Conservation (phyloP, 176 grass and related monocot genomes). For the Musa itinerans region DNA sequence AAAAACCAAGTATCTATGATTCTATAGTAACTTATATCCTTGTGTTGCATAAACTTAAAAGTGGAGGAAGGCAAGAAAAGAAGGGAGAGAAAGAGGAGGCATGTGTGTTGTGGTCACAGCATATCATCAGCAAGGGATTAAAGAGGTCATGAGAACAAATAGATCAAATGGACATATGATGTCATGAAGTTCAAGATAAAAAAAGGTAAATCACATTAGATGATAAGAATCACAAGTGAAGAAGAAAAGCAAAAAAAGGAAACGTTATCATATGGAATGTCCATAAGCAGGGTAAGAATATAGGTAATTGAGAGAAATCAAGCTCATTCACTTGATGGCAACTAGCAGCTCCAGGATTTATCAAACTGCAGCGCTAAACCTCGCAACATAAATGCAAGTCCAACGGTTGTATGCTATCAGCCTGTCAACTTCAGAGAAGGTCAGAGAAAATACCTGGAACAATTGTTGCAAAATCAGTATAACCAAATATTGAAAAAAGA, state of each 20-base stretch:
- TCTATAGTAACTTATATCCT: too few species aligned
- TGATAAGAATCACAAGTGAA: too few species aligned
- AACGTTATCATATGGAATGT: background rate
- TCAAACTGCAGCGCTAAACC: constrained; percentile 32
- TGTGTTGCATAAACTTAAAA: background rate
- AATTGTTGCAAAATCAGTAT: constrained; percentile 30
- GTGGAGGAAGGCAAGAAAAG: background rate
- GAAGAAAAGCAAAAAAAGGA: background rate
- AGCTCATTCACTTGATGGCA: background rate
- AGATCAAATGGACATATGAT: background rate
- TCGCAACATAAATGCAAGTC: constrained; percentile 36
- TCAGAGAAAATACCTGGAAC: constrained; percentile 99
- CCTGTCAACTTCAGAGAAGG: constrained; percentile 98
- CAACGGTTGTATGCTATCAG: constrained; percentile 30
- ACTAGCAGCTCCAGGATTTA: constrained; percentile 21
- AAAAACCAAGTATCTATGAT: too few species aligned
- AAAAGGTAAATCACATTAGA: background rate
- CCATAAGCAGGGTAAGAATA: background rate
- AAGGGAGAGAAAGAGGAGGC: background rate
- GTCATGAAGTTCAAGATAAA: background rate
- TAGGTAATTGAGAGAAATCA: background rate
- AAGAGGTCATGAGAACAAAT: background rate
- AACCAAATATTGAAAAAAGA: background rate
- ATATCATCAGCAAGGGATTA: background rate
- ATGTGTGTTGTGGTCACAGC: too few species aligned